Evolutionary conservation across 2,329 filamentous ascomycete genomes (phyloP).

Genomic region (Diplodia scrobiculata): DNA sequence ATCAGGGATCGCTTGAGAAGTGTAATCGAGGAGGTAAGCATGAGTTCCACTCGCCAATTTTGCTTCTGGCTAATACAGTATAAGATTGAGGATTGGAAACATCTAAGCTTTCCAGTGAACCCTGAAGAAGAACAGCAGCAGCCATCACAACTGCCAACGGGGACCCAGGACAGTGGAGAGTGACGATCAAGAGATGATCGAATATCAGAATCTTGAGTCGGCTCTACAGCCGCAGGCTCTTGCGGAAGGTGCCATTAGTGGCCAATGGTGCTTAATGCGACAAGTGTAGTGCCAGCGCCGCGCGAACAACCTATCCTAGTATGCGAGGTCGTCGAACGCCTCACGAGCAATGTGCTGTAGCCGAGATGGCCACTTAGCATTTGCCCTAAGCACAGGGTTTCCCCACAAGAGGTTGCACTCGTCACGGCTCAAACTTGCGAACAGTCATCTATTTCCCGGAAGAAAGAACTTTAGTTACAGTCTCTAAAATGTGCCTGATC

Average conservation of each 20-base stretch:
- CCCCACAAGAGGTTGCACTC: neutral
- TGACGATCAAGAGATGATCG: neutral
- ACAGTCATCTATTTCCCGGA: neutral
- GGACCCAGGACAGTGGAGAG: constrained; percentile 3
- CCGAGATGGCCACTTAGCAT: neutral
- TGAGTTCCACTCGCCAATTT: too few relatives aligned
- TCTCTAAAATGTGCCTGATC: neutral
- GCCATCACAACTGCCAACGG: neutral
- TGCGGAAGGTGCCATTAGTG: neutral
- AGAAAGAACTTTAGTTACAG: neutral
- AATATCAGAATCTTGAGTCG: neutral
- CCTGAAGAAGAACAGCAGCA: constrained; percentile 41
- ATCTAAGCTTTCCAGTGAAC: constrained; percentile 66
- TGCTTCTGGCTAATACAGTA: neutral
- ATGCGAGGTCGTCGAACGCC: neutral
- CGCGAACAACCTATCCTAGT: neutral
- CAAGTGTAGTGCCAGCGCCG: neutral
- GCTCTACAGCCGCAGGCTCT: neutral
- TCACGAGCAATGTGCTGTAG: neutral
- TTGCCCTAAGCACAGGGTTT: neutral
- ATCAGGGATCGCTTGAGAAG: constrained; percentile 85
- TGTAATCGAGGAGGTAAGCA: constrained; percentile 81
- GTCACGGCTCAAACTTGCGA: neutral
- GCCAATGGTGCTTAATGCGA: neutral
- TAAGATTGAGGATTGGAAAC: constrained; percentile 77